Evolutionary conservation across 2,329 filamentous ascomycete species (phyloP).

Genomic region (Tolypocladium paradoxum): DNA sequence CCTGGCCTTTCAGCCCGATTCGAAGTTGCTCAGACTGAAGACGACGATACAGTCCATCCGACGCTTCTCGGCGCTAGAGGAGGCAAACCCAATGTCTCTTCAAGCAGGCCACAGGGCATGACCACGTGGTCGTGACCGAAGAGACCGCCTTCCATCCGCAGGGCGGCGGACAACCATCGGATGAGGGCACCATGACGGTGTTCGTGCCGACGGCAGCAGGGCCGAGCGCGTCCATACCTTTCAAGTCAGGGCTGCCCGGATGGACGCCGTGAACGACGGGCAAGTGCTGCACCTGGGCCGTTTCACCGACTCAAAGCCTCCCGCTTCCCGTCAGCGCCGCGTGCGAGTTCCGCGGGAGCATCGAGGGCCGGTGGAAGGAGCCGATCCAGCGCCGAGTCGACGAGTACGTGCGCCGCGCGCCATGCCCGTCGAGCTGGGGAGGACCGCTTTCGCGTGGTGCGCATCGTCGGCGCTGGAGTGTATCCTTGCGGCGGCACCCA

Average conservation of each 20-base stretch:
- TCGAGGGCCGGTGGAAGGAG: conserved; percentile 52
- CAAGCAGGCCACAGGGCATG: conserved; percentile 40
- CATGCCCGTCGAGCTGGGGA: conserved; percentile 45
- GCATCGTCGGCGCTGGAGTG: conserved; percentile 55
- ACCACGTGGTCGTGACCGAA: conserved; percentile 48
- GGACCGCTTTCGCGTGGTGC: conserved; percentile 55
- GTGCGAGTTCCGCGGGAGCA: conserved; percentile 57
- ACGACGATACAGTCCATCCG: conserved; percentile 35
- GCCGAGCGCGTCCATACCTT: conserved; percentile 25
- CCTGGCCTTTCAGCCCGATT: conserved; percentile 34
- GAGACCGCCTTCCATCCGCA: conserved; percentile 68
- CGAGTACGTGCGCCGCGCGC: conserved; percentile 40
- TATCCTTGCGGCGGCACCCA: conserved; percentile 72
- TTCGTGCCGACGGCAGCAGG: conserved; percentile 34
- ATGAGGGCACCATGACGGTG: conserved; percentile 45
- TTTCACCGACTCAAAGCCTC: conserved; percentile 54
- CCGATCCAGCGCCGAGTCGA: conserved; percentile 52
- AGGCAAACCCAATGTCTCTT: conserved; percentile 42
- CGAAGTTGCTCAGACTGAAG: conserved; percentile 29
- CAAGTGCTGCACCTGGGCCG: conserved; percentile 56
- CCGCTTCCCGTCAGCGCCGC: conserved; percentile 57
- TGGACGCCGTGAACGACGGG: conserved; percentile 35
- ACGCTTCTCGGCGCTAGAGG: conserved; percentile 37
- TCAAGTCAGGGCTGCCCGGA: conserved; percentile 45
- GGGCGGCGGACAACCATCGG: conserved; percentile 63